Evolutionary conservation across 73 alveolate genomes (phyloP), one percentile per base, ranked within the genome.

Genomic region (Paramecium pentaurelia): DNA sequence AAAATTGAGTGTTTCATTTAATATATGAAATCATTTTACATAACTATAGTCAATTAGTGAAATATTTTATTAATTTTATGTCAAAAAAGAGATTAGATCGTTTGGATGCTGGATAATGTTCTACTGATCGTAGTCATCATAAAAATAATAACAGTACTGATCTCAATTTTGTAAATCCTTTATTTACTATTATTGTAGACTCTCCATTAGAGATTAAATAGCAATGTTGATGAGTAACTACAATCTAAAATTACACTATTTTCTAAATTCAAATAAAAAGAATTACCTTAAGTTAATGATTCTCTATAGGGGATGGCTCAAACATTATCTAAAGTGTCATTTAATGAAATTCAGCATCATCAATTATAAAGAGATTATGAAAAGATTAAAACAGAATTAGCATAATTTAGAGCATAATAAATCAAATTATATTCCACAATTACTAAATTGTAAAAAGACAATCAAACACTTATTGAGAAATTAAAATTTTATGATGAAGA

Each of bases 121-220:
- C 84, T 64, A 64, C 84, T 34, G 84, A 64, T 64, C 84, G 84
- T 14, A 64, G 84, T 64, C 84, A 64, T 34, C 42, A 64, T 64
- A 64, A 64, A 34, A 64, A 64, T 64, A 64, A 64, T n/a, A 64
- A 34, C 27, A 64, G 84, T 7, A 34, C 84, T 34, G 84, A 64
- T 64, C 47, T 64, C 8, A 64, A 64, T 64, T 32, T 32, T 64
- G 84, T 64, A 64, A 11, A 64, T 25, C 9, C 20, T 2, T 54
- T 16, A 18, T 54, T n/a, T 54, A 25, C 51, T 64, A 28, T 32
- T 64, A 32, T 64, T 12, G 84, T 64, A 64, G 84, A 64, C 84
- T 64, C 84, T 64, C 7, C 84, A 64, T 28, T 32, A 64, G 47
- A 64, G 84, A 34, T 64, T 64, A 32, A 64, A 64, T 64, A 32